Evolutionary conservation across 73 alveolate genomes (phyloP), one percentile per base, ranked within the genome.

Genomic region (Urostyla sp.): DNA sequence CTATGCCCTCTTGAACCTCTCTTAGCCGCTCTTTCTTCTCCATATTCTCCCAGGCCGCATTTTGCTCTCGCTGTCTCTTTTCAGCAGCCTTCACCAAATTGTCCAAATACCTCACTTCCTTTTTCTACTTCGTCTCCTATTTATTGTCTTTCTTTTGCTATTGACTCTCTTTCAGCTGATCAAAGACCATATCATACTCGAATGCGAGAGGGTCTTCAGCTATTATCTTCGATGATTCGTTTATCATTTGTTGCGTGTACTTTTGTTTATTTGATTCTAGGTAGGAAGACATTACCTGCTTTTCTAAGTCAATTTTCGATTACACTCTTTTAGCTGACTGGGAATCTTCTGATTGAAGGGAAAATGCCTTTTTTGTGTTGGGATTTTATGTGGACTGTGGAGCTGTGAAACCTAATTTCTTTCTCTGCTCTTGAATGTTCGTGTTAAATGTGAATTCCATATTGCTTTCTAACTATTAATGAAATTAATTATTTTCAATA

Each of bases 31-130:
- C 84, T 54, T 26, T 69, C 30, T 69, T 44, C 72, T 69, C 84
- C 84, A 69, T 69, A 1, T 48, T 44, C 34, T 69, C 84, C 84
- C 84, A 69, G 30, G 84, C 84, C 1, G 72, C 30, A 32, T 23
- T 69, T 48, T 69, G 60, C 72, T 69, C 84, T 48, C 84, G 24
- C 51, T 3, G 21, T 16, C 84, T 2, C 21, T 72, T 45, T 28
- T 69, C 84, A 16, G 30, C 18, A 16, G 67, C 72, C 38, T 11
- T 11, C 35, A 69, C 45, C 32, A 69, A 26, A n/a, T 69, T 56
- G 10, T n/a, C 53, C 3, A 46, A 23, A 32, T 69, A 69, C 37
- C 13, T 6, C 20, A 55, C 28, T 59, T 59, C 16, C 40, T 34
- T 10, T 23, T 35, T 37, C 16, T 31, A 6, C 16, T 44, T 10